phyloP scores from a whole-genome alignment of 1,284 basidiomycete genomes.

The Microbotryum scabiosae region DNA sequence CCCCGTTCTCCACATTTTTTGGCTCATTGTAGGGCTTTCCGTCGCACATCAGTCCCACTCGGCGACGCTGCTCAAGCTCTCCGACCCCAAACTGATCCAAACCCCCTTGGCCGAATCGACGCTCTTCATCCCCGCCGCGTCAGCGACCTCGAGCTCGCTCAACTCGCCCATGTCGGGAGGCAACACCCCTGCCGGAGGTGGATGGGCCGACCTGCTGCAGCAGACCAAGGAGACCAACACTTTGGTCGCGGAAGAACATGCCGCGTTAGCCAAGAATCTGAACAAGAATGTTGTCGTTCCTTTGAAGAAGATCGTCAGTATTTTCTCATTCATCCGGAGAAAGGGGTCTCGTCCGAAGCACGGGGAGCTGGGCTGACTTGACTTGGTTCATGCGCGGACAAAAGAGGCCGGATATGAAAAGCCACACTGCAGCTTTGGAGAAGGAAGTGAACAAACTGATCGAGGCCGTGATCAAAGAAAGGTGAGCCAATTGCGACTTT shows the following conservation, averaged over 20 bases:
- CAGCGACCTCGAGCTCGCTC: not conserved
- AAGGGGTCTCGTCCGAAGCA: not conserved
- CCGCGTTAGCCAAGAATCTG: slow-evolving; percentile 11
- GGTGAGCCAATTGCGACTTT: slow-evolving; percentile 1
- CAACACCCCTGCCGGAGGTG: slow-evolving; percentile 2
- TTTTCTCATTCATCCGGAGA: no score
- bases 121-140: slow-evolving; percentile 18
- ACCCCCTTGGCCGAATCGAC: slow-evolving; percentile 19
- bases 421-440: slow-evolving; percentile 19
- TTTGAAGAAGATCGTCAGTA: slow-evolving; percentile 16
- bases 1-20: not conserved
- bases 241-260: slow-evolving; percentile 10
- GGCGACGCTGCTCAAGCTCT: slow-evolving; percentile 11
- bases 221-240: slow-evolving; percentile 13
- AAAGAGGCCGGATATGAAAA: slow-evolving; percentile 18
- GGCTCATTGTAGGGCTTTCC: slow-evolving; percentile 5
- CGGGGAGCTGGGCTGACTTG: not conserved
- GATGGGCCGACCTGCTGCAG: slow-evolving; percentile 20
- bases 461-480: slow-evolving; percentile 19
- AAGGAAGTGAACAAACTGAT: slow-evolving; percentile 16
- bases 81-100: slow-evolving; percentile 2
- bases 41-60: slow-evolving; percentile 16
- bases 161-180: slow-evolving; percentile 2
- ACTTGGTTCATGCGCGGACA: not conserved
- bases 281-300: slow-evolving; percentile 26